Base-by-base conservation (phyloP, 331 rosid genomes). In the Stylosanthes scabra region DNA sequence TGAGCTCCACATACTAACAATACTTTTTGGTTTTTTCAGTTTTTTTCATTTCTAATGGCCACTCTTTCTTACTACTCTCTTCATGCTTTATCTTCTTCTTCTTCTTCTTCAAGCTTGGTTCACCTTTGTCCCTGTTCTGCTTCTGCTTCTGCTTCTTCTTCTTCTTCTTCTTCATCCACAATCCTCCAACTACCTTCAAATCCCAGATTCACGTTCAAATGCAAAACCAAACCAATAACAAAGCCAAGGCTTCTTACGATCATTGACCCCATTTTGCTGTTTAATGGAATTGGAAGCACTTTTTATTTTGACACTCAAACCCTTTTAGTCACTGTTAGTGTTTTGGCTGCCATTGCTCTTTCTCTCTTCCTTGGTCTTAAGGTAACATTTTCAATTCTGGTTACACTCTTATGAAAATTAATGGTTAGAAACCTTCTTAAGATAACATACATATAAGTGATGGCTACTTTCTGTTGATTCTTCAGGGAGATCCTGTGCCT, bases 401-500 rank as follows among this genome's bases (percentile, higher is more conserved):
- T 31, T 70, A 56, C 14, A 75, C 47, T 39, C 1, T 57, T 29
- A 40, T 61, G 37, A 39, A 66, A 20, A 27, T 58, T 61, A 49
- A 56, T 55, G 64, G 20, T 56, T 58, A 41, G 7, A 20, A 20
- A 20, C 25, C 25, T 20, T 44, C 40, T 65, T 31, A 5, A 65
- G 51, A 56, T 56, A 11, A 13, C 61, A 20, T 20, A 20, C 25
- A 20, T 20, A 20, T 1, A 25, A 11, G 28, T 54, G 29, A 28
- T 64, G 52, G 28, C 29, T 11, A 50, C 50, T 49, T 9, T 39
- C 0, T 8, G 31, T 11, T 45, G 50, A 58, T 44, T 65, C 51
- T 42, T 85, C 90, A 94, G 97, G 99, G 99, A 6, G 99, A 89
- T 80, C 99, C 99, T 11, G 90, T 92, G 80, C 88, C 99, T 68